phyloP scores from a whole-genome alignment of 106 monocot species.

The Dioscorea dumetorum region DNA sequence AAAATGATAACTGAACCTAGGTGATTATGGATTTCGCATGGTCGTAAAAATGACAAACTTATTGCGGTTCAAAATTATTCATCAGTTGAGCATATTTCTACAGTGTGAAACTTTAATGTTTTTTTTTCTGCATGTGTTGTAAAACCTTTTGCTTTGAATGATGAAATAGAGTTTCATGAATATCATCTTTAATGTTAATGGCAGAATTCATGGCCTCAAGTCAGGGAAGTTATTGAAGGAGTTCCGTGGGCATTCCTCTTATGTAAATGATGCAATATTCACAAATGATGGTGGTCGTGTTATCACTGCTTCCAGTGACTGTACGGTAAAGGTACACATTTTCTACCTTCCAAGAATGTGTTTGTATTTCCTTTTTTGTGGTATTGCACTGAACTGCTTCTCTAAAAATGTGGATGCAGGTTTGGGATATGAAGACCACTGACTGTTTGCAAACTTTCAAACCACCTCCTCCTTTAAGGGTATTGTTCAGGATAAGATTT shows the following conservation, averaged over 20 bases:
- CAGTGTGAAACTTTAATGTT: too few species aligned
- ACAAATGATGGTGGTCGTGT: slow-evolving; percentile 79
- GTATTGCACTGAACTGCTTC: neutral
- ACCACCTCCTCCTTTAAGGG: slow-evolving; percentile 97
- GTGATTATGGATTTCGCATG: too few species aligned
- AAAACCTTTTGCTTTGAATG: too few species aligned
- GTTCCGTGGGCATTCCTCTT: slow-evolving; percentile 92
- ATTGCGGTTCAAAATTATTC: too few species aligned
- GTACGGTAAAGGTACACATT: slow-evolving; percentile 73
- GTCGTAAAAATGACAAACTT: too few species aligned
- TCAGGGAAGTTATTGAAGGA: slow-evolving; percentile 96
- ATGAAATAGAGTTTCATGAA: too few species aligned
- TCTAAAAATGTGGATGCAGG: slow-evolving; percentile 25
- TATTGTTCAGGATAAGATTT: slow-evolving; percentile 16
- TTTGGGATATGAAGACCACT: slow-evolving; percentile 95
- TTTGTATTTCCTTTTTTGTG: neutral
- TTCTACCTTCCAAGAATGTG: neutral
- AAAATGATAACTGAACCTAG: too few species aligned
- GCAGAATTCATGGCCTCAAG: slow-evolving; percentile 93
- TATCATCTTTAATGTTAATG: neutral
- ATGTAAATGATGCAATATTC: slow-evolving; percentile 91
- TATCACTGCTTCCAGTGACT: slow-evolving; percentile 96
- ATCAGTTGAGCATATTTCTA: too few species aligned
- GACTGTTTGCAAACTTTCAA: slow-evolving; percentile 97
- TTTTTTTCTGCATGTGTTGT: too few species aligned